Evolutionary conservation across 352 stramenopile species (phyloP).

Genomic region (Sclerospora graminicola): DNA sequence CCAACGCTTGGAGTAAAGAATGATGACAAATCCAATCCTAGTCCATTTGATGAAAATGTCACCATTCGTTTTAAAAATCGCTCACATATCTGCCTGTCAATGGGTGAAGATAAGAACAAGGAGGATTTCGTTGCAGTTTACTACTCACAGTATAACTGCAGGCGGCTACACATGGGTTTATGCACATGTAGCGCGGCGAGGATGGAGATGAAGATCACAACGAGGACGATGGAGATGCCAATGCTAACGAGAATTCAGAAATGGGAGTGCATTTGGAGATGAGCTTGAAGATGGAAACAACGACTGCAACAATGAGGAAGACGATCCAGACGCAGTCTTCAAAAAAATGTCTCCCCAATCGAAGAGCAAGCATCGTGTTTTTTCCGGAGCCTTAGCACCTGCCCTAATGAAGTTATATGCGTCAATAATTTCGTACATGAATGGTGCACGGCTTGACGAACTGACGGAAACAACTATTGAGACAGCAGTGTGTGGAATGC

Average conservation of each 20-base stretch:
- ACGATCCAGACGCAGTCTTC: slow-evolving; percentile 22
- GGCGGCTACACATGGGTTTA: slow-evolving; percentile 73
- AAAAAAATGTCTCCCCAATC: slow-evolving; percentile 32
- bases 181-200: slow-evolving; percentile 48
- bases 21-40: slow-evolving; percentile 18
- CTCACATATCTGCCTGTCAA: slow-evolving; percentile 52
- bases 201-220: slow-evolving; percentile 20
- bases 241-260: too few species aligned
- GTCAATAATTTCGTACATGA: slow-evolving; percentile 10
- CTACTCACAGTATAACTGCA: slow-evolving; percentile 67
- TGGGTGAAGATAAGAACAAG: slow-evolving; percentile 49
- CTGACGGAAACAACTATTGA: slow-evolving; percentile 36
- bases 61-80: slow-evolving; percentile 56
- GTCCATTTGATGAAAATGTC: slow-evolving; percentile 19
- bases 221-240: too few species aligned
- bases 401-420: slow-evolving; percentile 69
- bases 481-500: slow-evolving; percentile 62
- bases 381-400: slow-evolving; percentile 45
- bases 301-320: slow-evolving; percentile 20
- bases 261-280: slow-evolving; percentile 21
- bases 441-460: slow-evolving; percentile 26
- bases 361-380: slow-evolving; percentile 60
- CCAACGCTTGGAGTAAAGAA: slow-evolving; percentile 21
- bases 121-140: slow-evolving; percentile 58
- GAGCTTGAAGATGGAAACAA: slow-evolving; percentile 23